Evolutionary conservation across 1,139 yeast species (phyloP), one percentile per base, ranked within the genome.

Genomic region (Candida tropicalis): DNA sequence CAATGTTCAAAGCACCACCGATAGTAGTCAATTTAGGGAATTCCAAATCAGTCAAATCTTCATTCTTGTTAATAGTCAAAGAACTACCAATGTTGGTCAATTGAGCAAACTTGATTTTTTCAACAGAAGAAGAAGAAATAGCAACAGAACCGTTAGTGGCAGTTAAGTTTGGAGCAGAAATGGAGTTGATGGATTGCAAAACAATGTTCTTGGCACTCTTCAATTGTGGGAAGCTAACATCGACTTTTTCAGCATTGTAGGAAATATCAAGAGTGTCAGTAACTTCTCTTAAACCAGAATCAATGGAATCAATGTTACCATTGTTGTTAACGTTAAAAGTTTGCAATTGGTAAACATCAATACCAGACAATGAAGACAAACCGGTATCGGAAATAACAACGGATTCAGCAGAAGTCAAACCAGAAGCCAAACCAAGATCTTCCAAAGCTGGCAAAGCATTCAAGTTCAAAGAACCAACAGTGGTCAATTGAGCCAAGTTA

Each of bases 1-100:
- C 81, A 62, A 93, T 75, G 63, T 79, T 84, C 68, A 93, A 85
- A 67, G 90, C 95, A 79, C 98, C 98, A 63, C 88, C 88, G 60
- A 93, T 74, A 39, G 79, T 53, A 51, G 81, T 73, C 69, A 93
- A 81, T 61, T 75, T 64, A 47, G 88, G 76, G 79, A 90, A 86
- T 54, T 84, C 82, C 48, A 87, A 59, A 58, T 75, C 79, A 58
- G 80, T 78, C 66, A 93, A 81, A 47, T 85, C 78, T 47, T 78
- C 77, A 77, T 93, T 93, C 59, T 84, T 74, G 64, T 73, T 73
- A 62, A 93, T 73, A 54, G 95, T 75, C 61, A 93, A 79, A 52
- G 96, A 82, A 61, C 87, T 89, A 66, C 96, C 97, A 62, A 91
- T 76, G 29, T 71, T 49, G 46, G 73, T 62, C 62, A 93, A 76